Evolutionary conservation across 2,329 filamentous ascomycete genomes (phyloP).

Genomic region (Ceratocystis cubensis): DNA sequence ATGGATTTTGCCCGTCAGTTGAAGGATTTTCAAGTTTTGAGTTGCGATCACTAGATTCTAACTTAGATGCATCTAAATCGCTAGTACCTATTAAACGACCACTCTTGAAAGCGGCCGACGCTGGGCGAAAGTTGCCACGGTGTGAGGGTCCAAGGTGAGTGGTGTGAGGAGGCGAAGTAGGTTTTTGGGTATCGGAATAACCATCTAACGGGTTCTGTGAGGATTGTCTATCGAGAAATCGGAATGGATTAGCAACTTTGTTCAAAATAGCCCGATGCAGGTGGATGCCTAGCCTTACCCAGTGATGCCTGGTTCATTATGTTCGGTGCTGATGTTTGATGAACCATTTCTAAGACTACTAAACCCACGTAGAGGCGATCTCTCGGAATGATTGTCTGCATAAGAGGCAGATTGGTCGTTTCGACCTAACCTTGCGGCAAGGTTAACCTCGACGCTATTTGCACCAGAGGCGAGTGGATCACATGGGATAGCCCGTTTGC

Average conservation of each 20-base stretch:
- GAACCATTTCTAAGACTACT: constrained; percentile 25
- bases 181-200: not conserved
- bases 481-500: not conserved
- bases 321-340: not conserved
- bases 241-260: not conserved
- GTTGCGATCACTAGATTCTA: not conserved
- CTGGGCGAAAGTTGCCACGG: constrained; percentile 10
- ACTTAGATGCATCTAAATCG: no score
- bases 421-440: constrained; percentile 33
- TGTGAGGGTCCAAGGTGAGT: constrained; percentile 26
- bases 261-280: not conserved
- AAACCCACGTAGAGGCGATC: constrained; percentile 30
- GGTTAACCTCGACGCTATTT: constrained; percentile 40
- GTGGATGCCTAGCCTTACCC: not conserved
- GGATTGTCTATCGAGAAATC: not conserved
- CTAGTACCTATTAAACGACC: not conserved
- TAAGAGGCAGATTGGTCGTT: constrained; percentile 26
- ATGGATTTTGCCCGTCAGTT: not conserved
- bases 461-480: constrained; percentile 31
- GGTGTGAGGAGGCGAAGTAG: constrained; percentile 25
- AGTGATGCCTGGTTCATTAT: not conserved
- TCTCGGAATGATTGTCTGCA: constrained; percentile 26
- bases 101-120: not conserved
- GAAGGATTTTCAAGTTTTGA: not conserved
- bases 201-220: not conserved